phyloP scores from a whole-genome alignment of 106 monocot genomes.

The Hemerocallis citrina region DNA sequence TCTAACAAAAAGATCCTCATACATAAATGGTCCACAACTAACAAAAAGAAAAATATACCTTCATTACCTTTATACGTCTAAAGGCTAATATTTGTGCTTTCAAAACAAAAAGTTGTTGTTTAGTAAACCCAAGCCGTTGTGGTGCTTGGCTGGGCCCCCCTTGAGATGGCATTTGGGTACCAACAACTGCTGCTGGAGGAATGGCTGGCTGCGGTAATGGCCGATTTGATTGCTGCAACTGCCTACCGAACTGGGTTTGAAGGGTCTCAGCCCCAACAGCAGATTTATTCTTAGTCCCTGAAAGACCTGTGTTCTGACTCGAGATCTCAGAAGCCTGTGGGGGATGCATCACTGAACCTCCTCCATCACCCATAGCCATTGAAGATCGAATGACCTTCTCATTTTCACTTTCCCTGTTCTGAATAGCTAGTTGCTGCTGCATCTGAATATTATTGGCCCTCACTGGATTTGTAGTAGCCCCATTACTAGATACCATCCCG shows the following conservation, averaged over 20 bases:
- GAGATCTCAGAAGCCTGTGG: constrained; percentile 37
- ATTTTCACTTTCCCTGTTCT: constrained; percentile 30
- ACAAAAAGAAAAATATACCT: neutral
- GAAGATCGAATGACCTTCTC: constrained; percentile 28
- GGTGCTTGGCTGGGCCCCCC: constrained; percentile 17
- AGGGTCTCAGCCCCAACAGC: constrained; percentile 26
- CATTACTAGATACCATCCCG: constrained; percentile 20
- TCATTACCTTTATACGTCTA: constrained; percentile 74
- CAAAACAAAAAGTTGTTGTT: constrained; percentile 87
- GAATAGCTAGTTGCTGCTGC: constrained; percentile 31
- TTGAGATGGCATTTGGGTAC: constrained; percentile 26
- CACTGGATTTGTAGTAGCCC: neutral
- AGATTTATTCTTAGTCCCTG: constrained; percentile 21
- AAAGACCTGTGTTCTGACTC: constrained; percentile 25
- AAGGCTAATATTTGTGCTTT: constrained; percentile 99
- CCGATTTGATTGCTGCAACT: constrained; percentile 32
- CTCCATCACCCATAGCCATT: constrained; percentile 18
- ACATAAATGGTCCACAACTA: too few relatives aligned
- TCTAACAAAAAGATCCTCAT: too few relatives aligned
- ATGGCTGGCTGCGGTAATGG: constrained; percentile 16
- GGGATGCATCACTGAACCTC: constrained; percentile 22
- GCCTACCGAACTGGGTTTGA: constrained; percentile 42
- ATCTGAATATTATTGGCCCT: constrained; percentile 33
- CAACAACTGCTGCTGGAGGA: constrained; percentile 17
- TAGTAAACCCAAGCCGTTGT: constrained; percentile 67